A percentile compares a stretch with the other conserved stretches of the same genome.
These are phyloP conservation scores for Paramecium sexaurelia DNA, from an alignment of 73 alveolate genomes.

Conservation along the genomic window DNA sequence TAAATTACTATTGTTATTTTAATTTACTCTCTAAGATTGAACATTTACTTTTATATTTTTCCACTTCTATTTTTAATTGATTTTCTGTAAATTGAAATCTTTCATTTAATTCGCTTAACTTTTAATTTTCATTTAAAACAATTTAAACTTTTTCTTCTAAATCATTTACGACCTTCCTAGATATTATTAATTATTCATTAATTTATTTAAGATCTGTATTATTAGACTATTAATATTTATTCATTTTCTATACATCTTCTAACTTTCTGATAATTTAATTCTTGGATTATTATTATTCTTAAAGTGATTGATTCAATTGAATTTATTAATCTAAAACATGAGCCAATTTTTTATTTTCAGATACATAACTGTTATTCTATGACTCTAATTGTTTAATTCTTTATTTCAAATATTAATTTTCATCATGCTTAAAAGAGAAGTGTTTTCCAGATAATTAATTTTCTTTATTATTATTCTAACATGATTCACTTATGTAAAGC, in stretches of 20 bases:
- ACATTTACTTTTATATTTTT: conserved; percentile 21
- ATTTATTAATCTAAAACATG: conserved; percentile 28
- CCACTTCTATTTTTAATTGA: conserved; percentile 3
- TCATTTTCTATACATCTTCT: conserved; percentile 9
- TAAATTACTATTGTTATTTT: neutral
- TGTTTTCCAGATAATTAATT: neutral
- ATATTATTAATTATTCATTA: neutral
- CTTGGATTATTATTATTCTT: neutral
- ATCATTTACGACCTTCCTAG: neutral
- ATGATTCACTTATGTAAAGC: conserved; percentile 10
- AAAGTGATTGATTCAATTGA: neutral
- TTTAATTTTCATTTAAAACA: neutral
- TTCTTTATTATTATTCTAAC: conserved; percentile 11
- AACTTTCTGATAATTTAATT: conserved; percentile 28
- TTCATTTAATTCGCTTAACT: conserved; percentile 5
- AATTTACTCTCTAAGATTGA: neutral
- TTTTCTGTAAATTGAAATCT: neutral
- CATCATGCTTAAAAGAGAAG: conserved; percentile 15
- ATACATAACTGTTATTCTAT: neutral
- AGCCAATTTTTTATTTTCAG: conserved; percentile 28
- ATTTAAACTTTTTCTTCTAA: neutral
- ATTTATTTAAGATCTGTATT: conserved; percentile 34
- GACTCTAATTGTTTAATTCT: conserved; percentile 7
- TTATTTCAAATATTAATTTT: neutral
- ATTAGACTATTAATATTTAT: neutral